A percentile compares a stretch with the other conserved stretches of the same genome.
Evolutionary conservation across 2,329 filamentous ascomycete species (phyloP).

Genomic region (Fusarium musae): DNA sequence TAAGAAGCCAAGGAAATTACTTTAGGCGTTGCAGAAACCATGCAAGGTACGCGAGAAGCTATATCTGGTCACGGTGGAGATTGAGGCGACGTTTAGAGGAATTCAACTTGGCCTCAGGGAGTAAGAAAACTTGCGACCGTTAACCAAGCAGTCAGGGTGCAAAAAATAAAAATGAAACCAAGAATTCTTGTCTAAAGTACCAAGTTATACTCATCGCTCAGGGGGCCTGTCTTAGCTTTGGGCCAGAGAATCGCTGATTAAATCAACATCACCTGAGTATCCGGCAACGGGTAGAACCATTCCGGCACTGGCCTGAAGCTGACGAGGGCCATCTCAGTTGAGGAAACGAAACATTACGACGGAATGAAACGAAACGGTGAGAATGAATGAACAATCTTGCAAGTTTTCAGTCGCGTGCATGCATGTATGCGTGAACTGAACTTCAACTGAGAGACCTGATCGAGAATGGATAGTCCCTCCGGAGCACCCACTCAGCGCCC

Average conservation of each 20-base stretch:
- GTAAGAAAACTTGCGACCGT: neutral
- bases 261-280: conserved; percentile 16
- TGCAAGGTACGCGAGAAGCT: conserved; percentile 27
- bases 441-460: conserved; percentile 6
- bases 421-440: conserved; percentile 22
- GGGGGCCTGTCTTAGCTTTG: neutral
- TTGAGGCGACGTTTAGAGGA: neutral
- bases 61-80: conserved; percentile 10
- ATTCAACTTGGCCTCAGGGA: neutral
- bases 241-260: neutral
- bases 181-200: neutral
- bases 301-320: conserved; percentile 30
- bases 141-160: neutral
- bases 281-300: neutral
- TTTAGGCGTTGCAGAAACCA: neutral
- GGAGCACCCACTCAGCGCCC: neutral
- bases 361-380: conserved; percentile 34
- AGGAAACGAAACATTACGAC: conserved; percentile 25
- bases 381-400: conserved; percentile 7
- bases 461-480: neutral
- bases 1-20: conserved; percentile 18
- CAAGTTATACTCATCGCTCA: neutral
- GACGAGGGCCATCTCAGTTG: conserved; percentile 14
- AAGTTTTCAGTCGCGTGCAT: conserved; percentile 1
- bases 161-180: neutral